phyloP scores from a whole-genome alignment of 495 filamentous ascomycete species.

The Aspergillus sclerotiicarbonarius region DNA sequence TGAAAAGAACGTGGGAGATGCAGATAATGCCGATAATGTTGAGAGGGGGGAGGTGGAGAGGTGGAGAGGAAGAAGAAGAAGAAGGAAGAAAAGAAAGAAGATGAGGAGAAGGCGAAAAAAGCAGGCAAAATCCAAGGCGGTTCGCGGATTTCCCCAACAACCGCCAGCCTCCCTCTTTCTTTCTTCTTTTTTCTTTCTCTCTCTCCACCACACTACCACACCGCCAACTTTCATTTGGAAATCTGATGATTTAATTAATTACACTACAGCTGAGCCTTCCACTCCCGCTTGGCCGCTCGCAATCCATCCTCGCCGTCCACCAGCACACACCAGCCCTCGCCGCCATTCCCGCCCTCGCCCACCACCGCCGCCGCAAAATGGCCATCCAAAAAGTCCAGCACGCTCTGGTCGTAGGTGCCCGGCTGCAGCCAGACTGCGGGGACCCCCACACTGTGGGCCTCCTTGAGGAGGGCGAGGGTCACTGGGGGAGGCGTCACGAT shows the following conservation, averaged over 20 bases:
- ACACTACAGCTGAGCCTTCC: conserved; percentile 43
- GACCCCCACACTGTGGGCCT: conserved; percentile 78
- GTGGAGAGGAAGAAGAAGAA: background rate
- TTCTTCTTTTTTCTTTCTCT: background rate
- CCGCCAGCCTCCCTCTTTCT: background rate
- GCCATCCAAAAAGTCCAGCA: conserved; percentile 62
- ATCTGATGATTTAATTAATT: too few species aligned
- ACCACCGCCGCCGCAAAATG: conserved; percentile 72
- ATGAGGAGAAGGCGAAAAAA: conserved; percentile 6
- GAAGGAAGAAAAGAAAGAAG: conserved; percentile 7
- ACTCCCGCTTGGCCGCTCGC: conserved; percentile 55
- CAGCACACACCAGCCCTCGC: conserved; percentile 88
- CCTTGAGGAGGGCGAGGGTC: conserved; percentile 66
- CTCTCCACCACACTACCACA: conserved; percentile 3
- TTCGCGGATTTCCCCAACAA: background rate
- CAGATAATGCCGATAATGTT: conserved; percentile 3
- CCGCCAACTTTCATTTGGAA: too few species aligned
- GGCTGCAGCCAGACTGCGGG: conserved; percentile 89
- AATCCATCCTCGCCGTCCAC: conserved; percentile 81
- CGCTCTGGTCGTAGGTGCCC: conserved; percentile 75
- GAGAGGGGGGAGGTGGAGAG: conserved; percentile 2
- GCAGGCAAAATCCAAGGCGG: background rate
- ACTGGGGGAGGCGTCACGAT: conserved; percentile 82
- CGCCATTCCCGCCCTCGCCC: conserved; percentile 60
- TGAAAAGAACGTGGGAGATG: background rate